phyloP scores from a whole-genome alignment of 2,329 filamentous ascomycete species.

The Colletotrichum cereale region DNA sequence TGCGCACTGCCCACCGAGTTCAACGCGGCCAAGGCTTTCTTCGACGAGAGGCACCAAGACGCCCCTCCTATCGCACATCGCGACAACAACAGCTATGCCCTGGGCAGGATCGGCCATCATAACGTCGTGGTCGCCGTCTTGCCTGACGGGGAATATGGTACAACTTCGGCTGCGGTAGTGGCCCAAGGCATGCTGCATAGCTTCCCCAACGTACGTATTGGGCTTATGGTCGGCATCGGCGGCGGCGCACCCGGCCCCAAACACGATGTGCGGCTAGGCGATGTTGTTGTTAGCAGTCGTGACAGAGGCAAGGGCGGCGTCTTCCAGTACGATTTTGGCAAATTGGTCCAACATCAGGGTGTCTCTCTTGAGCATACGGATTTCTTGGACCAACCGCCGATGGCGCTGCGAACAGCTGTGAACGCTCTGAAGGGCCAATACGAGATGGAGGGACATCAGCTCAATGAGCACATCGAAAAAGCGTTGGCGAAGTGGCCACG shows the following conservation, averaged over 20 bases:
- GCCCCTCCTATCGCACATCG: background rate
- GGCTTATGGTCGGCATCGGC: constrained; percentile 52
- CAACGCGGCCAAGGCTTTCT: background rate
- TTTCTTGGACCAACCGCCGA: constrained; percentile 41
- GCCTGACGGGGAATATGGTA: background rate
- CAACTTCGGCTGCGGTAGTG: background rate
- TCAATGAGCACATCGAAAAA: constrained; percentile 17
- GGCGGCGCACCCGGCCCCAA: constrained; percentile 51
- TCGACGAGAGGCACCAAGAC: background rate
- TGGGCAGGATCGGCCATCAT: background rate
- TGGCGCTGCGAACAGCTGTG: constrained; percentile 34
- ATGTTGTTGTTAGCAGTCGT: constrained; percentile 35
- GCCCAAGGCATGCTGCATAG: constrained; percentile 38
- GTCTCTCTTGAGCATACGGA: constrained; percentile 38
- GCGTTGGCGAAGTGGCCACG: constrained; percentile 28
- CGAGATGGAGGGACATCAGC: constrained; percentile 37
- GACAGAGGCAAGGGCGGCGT: constrained; percentile 38
- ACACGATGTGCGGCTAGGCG: constrained; percentile 50
- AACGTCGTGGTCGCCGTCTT: background rate
- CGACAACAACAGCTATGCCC: background rate
- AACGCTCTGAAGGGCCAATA: constrained; percentile 27
- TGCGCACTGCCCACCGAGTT: background rate
- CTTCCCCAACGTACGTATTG: constrained; percentile 48
- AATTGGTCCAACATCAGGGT: constrained; percentile 39
- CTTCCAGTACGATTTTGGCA: constrained; percentile 47